phyloP scores from a whole-genome alignment of 768 basidiomycete species.

The Russula earlei region DNA sequence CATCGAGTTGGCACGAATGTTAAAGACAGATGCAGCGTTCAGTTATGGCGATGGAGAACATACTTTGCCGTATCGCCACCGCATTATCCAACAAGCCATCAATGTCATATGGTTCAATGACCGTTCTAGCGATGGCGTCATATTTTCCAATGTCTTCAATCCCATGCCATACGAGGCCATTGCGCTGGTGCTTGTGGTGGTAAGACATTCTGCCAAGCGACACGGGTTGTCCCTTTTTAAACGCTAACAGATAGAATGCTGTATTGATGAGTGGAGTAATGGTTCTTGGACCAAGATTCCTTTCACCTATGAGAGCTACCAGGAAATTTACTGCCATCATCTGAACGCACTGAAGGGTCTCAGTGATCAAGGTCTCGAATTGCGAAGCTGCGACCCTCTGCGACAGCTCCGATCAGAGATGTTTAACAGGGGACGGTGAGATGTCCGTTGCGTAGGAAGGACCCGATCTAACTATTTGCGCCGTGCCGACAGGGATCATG shows the following conservation, averaged over 20 bases:
- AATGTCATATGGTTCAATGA: conserved; percentile 13
- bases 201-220: background rate
- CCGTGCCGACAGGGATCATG: conserved; percentile 4
- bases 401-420: background rate
- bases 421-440: conserved; percentile 9
- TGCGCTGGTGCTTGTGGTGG: conserved; percentile 9
- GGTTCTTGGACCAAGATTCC: conserved; percentile 3
- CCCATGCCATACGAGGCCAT: conserved; percentile 15
- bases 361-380: background rate
- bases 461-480: background rate
- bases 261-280: conserved; percentile 9
- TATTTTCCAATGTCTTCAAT: conserved; percentile 4
- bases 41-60: background rate
- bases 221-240: background rate
- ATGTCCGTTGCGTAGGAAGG: background rate
- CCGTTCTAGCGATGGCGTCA: conserved; percentile 8
- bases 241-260: conserved; percentile 8
- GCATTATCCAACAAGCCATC: conserved; percentile 8
- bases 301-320: conserved; percentile 11
- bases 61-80: conserved; percentile 7
- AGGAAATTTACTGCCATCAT: conserved; percentile 1
- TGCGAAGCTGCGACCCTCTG: conserved; percentile 7
- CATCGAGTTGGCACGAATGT: background rate
- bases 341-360: conserved; percentile 1
- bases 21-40: conserved; percentile 7